These are phyloP conservation scores for Clavispora vitiphila DNA, from an alignment of 805 yeast species.

Conservation along the genomic window DNA sequence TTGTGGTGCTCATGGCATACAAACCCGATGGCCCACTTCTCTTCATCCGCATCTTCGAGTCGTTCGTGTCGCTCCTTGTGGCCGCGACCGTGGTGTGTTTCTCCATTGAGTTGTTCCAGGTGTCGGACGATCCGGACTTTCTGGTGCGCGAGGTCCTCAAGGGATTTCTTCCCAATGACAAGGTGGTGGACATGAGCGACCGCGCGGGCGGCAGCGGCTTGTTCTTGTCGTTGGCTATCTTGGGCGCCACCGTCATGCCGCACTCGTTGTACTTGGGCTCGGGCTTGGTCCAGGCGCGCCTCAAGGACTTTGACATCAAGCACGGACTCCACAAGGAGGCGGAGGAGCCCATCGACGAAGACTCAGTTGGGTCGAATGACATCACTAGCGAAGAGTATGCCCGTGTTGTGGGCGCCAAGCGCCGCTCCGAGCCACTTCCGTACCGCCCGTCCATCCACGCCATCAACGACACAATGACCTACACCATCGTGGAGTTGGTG, in stretches of 20 bases:
- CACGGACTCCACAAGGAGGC: constrained; percentile 50
- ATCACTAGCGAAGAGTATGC: constrained; percentile 10
- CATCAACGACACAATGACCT: constrained; percentile 70
- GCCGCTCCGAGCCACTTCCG: constrained; percentile 32
- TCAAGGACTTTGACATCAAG: constrained; percentile 65
- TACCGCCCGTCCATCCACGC: constrained; percentile 79
- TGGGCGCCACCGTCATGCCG: constrained; percentile 96
- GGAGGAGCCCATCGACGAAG: background rate
- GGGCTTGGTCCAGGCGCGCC: constrained; percentile 80
- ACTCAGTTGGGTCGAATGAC: background rate
- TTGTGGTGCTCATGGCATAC: constrained; percentile 82
- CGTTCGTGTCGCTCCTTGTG: constrained; percentile 72
- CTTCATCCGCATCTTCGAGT: constrained; percentile 75
- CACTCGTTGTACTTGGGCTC: constrained; percentile 83
- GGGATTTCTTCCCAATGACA: constrained; percentile 49
- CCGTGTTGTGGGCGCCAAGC: constrained; percentile 5
- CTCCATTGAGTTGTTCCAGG: constrained; percentile 68
- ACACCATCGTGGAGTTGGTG: constrained; percentile 76
- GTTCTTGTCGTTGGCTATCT: constrained; percentile 73
- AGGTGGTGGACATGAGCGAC: constrained; percentile 25
- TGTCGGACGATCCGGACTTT: constrained; percentile 51
- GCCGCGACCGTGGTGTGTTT: constrained; percentile 83
- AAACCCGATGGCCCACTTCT: constrained; percentile 77
- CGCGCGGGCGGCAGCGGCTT: constrained; percentile 46
- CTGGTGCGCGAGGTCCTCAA: constrained; percentile 45